Percentiles rank a stretch among this genome's conserved stretches.
These are phyloP conservation scores for Picea sitchensis DNA, from an alignment of 75 land plant genomes.

Conservation along the genomic window DNA sequence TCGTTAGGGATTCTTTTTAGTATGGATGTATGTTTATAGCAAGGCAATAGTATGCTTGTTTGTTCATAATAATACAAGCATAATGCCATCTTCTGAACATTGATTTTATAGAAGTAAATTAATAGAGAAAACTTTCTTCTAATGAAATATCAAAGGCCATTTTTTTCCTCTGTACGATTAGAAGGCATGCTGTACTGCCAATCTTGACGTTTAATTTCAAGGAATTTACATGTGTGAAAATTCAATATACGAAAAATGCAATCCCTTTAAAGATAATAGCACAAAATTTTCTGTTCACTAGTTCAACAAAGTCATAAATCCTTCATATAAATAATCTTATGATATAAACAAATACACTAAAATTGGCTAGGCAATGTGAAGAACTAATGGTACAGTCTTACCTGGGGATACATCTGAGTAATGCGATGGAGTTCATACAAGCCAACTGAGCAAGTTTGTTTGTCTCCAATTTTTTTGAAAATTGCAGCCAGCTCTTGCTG, in stretches of 20 bases:
- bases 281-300: background rate
- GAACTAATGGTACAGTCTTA: background rate
- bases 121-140: background rate
- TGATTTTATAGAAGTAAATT: too few species aligned
- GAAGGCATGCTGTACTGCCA: background rate
- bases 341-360: background rate
- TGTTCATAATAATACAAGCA: too few species aligned
- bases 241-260: background rate
- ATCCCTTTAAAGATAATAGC: background rate
- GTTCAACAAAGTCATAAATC: background rate
- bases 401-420: constrained; percentile 54
- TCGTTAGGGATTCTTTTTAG: background rate
- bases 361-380: background rate
- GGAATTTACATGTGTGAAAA: background rate
- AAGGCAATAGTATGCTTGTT: too few species aligned
- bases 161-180: background rate
- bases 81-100: too few species aligned
- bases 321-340: background rate
- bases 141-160: background rate
- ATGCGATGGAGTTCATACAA: constrained; percentile 49
- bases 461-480: constrained; percentile 53
- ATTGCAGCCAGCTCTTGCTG: constrained; percentile 57
- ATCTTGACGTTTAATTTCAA: background rate
- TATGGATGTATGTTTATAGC: background rate
- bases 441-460: constrained; percentile 50